phyloP scores from a whole-genome alignment of 2,329 filamentous ascomycete genomes.

The Sporothrix schenckii region DNA sequence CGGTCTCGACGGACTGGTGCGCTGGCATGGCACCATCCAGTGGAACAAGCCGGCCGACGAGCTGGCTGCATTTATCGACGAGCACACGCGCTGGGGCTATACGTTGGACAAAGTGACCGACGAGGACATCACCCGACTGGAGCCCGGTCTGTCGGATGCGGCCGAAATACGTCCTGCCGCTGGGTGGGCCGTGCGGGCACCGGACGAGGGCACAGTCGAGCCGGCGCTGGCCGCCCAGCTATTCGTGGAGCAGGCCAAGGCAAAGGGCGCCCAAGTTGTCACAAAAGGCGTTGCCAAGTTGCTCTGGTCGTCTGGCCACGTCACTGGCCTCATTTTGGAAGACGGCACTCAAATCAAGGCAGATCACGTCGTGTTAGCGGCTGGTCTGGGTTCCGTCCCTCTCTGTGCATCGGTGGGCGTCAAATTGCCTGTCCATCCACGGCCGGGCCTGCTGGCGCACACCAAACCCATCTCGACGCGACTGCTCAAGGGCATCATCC shows the following conservation, averaged over 20 bases:
- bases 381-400: slow-evolving; percentile 39
- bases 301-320: slow-evolving; percentile 29
- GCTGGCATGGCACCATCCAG: slow-evolving; percentile 39
- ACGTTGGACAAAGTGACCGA: slow-evolving; percentile 37
- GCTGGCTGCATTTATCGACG: slow-evolving; percentile 34
- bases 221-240: slow-evolving; percentile 38
- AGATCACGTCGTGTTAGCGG: slow-evolving; percentile 42
- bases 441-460: slow-evolving; percentile 41
- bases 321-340: slow-evolving; percentile 35
- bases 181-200: slow-evolving; percentile 37
- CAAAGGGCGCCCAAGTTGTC: not conserved
- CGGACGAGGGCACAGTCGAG: slow-evolving; percentile 42
- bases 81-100: slow-evolving; percentile 41
- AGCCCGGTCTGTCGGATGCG: slow-evolving; percentile 34
- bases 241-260: slow-evolving; percentile 20
- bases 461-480: slow-evolving; percentile 37
- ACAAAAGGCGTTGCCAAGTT: slow-evolving; percentile 14
- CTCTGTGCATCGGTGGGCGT: slow-evolving; percentile 39
- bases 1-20: slow-evolving; percentile 35
- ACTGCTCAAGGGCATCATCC: slow-evolving; percentile 38
- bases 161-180: slow-evolving; percentile 29
- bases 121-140: slow-evolving; percentile 28
- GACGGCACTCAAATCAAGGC: slow-evolving; percentile 31
- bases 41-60: slow-evolving; percentile 38
- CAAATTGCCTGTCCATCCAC: slow-evolving; percentile 37